Conservation (phyloP, 78 protist species). For the Isochrysis galbana region DNA sequence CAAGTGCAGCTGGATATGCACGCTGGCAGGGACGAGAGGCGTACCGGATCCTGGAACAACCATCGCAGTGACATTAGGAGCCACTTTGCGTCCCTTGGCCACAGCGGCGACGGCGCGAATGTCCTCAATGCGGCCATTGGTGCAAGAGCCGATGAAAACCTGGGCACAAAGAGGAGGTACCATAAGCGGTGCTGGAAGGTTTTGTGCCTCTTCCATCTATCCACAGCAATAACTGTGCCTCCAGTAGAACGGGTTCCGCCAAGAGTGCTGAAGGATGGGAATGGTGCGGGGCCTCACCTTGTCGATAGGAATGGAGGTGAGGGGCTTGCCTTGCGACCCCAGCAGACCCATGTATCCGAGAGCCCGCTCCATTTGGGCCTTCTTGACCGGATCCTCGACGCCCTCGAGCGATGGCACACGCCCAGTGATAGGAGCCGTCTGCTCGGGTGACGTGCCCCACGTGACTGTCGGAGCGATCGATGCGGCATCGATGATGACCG, state of each 20-base stretch:
- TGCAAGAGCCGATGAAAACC: constrained; percentile 71
- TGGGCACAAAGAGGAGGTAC: background rate
- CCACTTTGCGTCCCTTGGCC: constrained; percentile 57
- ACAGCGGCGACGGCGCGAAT: constrained; percentile 60
- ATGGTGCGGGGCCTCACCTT: background rate
- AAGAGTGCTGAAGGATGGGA: background rate
- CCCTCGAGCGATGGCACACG: constrained; percentile 32
- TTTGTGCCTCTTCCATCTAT: background rate
- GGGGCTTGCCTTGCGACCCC: background rate
- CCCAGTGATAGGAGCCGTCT: constrained; percentile 53
- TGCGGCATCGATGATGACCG: constrained; percentile 45
- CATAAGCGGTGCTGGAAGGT: background rate
- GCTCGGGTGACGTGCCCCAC: constrained; percentile 66
- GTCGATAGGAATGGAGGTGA: background rate
- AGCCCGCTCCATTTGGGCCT: constrained; percentile 29
- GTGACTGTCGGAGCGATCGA: constrained; percentile 68
- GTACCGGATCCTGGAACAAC: constrained; percentile 67
- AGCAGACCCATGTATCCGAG: constrained; percentile 8
- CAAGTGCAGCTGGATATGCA: background rate
- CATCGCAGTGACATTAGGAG: constrained; percentile 34
- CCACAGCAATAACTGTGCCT: background rate
- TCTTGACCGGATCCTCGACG: background rate
- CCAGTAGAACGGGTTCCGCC: background rate
- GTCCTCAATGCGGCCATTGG: constrained; percentile 67
- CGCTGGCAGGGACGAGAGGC: background rate